A percentile compares a stretch with the other conserved stretches of the same genome.
Conservation (phyloP, 2,329 filamentous ascomycete genomes). For the Cercospora sp. region DNA sequence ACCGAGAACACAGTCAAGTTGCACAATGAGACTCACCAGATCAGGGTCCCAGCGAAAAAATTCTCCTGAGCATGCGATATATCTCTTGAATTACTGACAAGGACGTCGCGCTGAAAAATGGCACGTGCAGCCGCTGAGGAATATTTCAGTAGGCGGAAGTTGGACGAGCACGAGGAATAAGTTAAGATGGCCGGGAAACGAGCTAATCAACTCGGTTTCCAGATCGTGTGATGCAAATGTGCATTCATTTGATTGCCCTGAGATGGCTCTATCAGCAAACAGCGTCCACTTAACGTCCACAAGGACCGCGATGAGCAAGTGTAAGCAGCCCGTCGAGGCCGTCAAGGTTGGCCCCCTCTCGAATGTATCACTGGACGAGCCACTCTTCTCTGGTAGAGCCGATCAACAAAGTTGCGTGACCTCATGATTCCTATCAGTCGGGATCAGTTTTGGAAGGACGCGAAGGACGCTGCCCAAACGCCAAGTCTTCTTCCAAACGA, state of each 20-base stretch:
- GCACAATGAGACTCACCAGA: no score
- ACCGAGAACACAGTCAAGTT: no score
- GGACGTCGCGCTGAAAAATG: neutral
- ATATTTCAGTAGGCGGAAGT: neutral
- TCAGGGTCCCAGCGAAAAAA: no score
- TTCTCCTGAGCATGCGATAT: no score
- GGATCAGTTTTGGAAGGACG: neutral
- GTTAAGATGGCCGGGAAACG: no score
- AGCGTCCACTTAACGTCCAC: neutral
- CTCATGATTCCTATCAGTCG: neutral
- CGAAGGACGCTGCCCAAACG: neutral
- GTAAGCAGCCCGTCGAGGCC: neutral
- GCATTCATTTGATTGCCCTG: neutral
- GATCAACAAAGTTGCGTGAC: neutral
- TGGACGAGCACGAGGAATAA: neutral
- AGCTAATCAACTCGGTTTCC: no score
- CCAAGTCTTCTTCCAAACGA: no score
- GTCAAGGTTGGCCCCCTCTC: neutral
- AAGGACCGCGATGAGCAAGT: neutral
- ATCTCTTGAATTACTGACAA: neutral
- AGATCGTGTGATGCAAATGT: neutral
- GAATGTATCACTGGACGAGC: neutral
- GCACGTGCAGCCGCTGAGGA: neutral
- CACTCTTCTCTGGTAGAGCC: neutral
- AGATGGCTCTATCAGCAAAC: neutral